These are phyloP conservation scores for Mycena vulgaris DNA, from an alignment of 768 basidiomycete species.

Conservation along the genomic window DNA sequence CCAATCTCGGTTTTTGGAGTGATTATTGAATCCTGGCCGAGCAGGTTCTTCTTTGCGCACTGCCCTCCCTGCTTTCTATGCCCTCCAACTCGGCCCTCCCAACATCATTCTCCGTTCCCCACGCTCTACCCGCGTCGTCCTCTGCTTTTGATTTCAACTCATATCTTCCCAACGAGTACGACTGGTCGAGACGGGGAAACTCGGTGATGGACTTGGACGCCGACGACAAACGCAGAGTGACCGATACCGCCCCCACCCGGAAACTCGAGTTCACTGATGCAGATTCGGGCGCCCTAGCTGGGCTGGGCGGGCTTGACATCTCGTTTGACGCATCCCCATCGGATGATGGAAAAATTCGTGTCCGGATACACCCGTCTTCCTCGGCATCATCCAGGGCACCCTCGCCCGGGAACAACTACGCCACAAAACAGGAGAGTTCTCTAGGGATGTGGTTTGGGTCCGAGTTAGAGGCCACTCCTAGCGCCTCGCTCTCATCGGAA, in stretches of 20 bases:
- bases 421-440: slow-evolving; percentile 36
- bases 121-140: slow-evolving; percentile 60
- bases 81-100: slow-evolving; percentile 70
- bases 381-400: slow-evolving; percentile 59
- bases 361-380: slow-evolving; percentile 77
- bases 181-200: slow-evolving; percentile 63
- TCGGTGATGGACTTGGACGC: slow-evolving; percentile 66
- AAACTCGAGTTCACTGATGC: slow-evolving; percentile 74
- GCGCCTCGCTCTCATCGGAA: slow-evolving; percentile 56
- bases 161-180: slow-evolving; percentile 66
- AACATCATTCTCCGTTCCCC: slow-evolving; percentile 70
- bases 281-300: slow-evolving; percentile 62
- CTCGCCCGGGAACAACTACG: slow-evolving; percentile 45
- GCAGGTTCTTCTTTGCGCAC: slow-evolving; percentile 84
- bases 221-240: slow-evolving; percentile 55
- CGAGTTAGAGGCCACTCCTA: slow-evolving; percentile 38
- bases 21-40: slow-evolving; percentile 41
- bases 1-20: slow-evolving; percentile 19
- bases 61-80: slow-evolving; percentile 82
- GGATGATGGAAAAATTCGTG: slow-evolving; percentile 81
- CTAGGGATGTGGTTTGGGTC: slow-evolving; percentile 46
- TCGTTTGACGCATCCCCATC: slow-evolving; percentile 78
- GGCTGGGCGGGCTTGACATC: slow-evolving; percentile 75
- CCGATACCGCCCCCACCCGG: slow-evolving; percentile 53
- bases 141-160: slow-evolving; percentile 65